phyloP scores from a whole-genome alignment of 495 filamentous ascomycete species.

The Hypoxylon cercidicola region DNA sequence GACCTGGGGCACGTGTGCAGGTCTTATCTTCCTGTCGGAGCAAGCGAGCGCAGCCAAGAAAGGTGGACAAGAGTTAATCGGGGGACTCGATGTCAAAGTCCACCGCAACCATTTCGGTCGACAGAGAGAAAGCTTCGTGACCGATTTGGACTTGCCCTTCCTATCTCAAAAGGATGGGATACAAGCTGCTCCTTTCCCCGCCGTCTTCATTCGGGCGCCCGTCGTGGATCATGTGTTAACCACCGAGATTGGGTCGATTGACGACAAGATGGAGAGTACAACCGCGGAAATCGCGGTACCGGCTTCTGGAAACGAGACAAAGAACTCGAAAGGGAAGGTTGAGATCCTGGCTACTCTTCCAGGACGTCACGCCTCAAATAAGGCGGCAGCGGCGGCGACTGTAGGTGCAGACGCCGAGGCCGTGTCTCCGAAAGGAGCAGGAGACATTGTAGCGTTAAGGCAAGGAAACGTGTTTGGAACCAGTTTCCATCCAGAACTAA shows the following conservation, averaged over 20 bases:
- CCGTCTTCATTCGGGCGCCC: constrained; percentile 93
- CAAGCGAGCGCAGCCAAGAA: constrained; percentile 88
- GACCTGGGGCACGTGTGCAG: constrained; percentile 96
- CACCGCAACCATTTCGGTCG: constrained; percentile 96
- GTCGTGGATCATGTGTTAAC: constrained; percentile 87
- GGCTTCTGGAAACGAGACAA: constrained; percentile 14
- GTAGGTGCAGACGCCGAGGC: constrained; percentile 23
- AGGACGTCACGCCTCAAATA: constrained; percentile 51
- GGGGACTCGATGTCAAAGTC: constrained; percentile 89
- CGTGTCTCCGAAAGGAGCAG: constrained; percentile 56
- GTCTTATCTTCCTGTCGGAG: constrained; percentile 90
- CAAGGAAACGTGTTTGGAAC: constrained; percentile 97
- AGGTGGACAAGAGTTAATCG: constrained; percentile 92
- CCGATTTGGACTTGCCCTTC: constrained; percentile 78
- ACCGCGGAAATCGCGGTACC: constrained; percentile 51
- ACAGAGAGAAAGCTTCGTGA: constrained; percentile 92
- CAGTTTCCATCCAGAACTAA: constrained; percentile 96
- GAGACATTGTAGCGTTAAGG: constrained; percentile 87
- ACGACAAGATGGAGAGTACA: constrained; percentile 12
- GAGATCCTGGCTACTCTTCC: constrained; percentile 69
- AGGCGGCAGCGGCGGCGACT: constrained; percentile 30
- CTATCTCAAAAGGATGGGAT: constrained; percentile 54
- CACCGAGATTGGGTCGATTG: constrained; percentile 54
- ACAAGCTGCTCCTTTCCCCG: constrained; percentile 68
- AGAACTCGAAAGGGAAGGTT: constrained; percentile 50